These are phyloP conservation scores for Scenedesmus sp. DNA, from an alignment of 163 green algal genomes.

Conservation along the genomic window DNA sequence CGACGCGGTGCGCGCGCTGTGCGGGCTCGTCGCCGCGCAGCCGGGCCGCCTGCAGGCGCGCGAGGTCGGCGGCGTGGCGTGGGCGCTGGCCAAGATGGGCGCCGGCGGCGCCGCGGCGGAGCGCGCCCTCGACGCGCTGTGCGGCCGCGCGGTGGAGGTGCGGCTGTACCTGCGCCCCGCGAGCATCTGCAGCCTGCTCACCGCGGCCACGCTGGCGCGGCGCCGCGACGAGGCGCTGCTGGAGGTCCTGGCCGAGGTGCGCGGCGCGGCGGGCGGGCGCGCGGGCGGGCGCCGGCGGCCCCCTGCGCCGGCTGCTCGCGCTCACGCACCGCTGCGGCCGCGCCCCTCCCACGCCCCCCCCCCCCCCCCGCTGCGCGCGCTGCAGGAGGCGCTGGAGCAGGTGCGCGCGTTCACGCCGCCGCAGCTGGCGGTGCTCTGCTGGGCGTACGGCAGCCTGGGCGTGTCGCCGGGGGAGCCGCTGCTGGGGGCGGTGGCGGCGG, in stretches of 20 bases:
- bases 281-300: no score
- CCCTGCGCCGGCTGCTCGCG: neutral
- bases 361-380: neutral
- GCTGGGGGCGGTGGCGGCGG: neutral
- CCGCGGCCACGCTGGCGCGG: neutral
- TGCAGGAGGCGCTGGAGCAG: constrained; percentile 29
- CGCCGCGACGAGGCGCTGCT: constrained; percentile 22
- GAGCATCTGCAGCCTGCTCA: constrained; percentile 9
- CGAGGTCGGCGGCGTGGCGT: constrained; percentile 23
- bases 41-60: neutral
- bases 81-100: constrained; percentile 17
- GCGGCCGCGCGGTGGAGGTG: neutral
- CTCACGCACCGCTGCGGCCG: neutral
- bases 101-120: neutral
- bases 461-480: neutral
- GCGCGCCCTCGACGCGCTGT: constrained; percentile 7
- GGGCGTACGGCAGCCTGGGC: constrained; percentile 16
- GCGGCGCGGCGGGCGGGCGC: no score
- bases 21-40: constrained; percentile 7
- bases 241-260: constrained; percentile 12
- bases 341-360: no score
- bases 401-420: neutral
- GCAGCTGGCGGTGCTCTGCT: constrained; percentile 28
- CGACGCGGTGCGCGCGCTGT: neutral
- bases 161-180: constrained; percentile 24